Evolutionary conservation across 2,329 filamentous ascomycete genomes (phyloP).

Genomic region (Claviceps sp.): DNA sequence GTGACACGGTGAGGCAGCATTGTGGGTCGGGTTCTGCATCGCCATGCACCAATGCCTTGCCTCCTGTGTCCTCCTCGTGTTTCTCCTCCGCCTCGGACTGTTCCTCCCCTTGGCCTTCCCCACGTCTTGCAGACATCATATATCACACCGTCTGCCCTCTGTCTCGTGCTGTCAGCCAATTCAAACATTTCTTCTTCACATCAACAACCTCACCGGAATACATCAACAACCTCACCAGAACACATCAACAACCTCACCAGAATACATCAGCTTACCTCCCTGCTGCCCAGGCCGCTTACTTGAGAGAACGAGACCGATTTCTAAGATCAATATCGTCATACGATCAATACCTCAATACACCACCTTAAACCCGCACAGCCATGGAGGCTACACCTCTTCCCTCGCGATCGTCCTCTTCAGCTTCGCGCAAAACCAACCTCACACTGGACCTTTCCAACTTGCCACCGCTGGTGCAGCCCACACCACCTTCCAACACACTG

Average conservation of each 20-base stretch:
- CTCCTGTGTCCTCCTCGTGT: neutral
- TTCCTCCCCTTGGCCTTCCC: neutral
- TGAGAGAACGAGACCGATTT: neutral
- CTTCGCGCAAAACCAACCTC: constrained; percentile 35
- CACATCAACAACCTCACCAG: neutral
- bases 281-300: too few species aligned
- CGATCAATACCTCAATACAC: constrained; percentile 1
- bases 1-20: neutral
- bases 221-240: neutral
- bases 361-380: constrained; percentile 3
- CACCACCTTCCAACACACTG: constrained; percentile 68
- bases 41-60: neutral
- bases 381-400: constrained; percentile 25
- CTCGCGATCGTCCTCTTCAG: constrained; percentile 32
- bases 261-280: neutral
- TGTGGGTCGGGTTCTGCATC: neutral
- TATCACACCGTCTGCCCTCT: neutral
- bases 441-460: constrained; percentile 63
- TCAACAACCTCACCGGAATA: neutral
- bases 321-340: neutral
- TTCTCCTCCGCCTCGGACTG: neutral
- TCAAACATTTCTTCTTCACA: neutral
- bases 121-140: neutral
- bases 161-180: neutral
- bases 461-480: constrained; percentile 56